Evolutionary conservation across 345 rosid genomes (phyloP), one percentile per base, ranked within the genome.

Genomic region (Arabis alpina): DNA sequence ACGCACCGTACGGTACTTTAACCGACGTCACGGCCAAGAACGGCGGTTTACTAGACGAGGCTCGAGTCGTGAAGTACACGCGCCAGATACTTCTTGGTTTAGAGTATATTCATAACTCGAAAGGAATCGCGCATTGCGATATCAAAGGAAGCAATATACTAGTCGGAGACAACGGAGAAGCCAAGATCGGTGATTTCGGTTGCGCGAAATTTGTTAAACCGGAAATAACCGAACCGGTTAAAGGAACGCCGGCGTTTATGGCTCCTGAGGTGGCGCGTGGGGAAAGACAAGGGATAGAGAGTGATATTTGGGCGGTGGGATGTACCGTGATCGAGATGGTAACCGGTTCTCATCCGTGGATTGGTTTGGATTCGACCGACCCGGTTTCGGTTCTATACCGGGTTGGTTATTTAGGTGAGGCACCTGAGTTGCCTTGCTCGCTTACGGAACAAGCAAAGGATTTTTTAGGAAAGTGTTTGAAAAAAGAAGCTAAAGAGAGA

Each of bases 201-300:
- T 88, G 95, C 36, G 88, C 95, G 1, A 88, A 70, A 82, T 52
- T 63, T 65, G 48, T 82, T 36, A 71, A 64, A 43, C 36, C 63
- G 52, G 76, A 43, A 19, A 28, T 41, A 16, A 73, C 72, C 55
- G 77, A 40, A 2, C 64, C 73, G 50, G 78, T 86, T 16, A 66
- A 77, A 4, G 93, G 97, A 37, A 85, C 91, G 2, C 93, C 91
- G 32, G 82, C 77, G 75, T 91, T 84, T 60, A 91, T 88, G 97
- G 87, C 93, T 0, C 93, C 97, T 1, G 95, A 91, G 83, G 91
- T 76, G 76, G 95, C 96, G 60, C 89, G 93, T 65, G 95, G 95
- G 34, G 91, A 84, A 45, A 82, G 82, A 42, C 95, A 88, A 80
- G 86, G 93, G 72, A 47, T 48, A 19, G 74, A 86, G 3, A 70